Evolutionary conservation across 2,329 filamentous ascomycete genomes (phyloP).

Genomic region (Trichoderma lentiforme): DNA sequence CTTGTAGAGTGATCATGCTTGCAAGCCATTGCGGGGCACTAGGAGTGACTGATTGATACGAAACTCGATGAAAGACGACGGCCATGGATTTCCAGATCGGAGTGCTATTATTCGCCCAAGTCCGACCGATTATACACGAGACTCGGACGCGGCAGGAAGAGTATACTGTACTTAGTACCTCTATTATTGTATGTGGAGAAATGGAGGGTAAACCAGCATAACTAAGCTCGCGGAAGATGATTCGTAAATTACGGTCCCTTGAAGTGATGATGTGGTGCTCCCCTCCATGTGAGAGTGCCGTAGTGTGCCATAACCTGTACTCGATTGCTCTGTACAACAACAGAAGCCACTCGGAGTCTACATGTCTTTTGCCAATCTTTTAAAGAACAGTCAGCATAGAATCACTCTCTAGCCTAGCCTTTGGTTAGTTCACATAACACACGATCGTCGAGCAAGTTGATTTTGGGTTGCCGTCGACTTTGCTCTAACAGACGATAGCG

Average conservation of each 20-base stretch:
- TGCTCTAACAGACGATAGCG: background rate
- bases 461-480: background rate
- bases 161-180: background rate
- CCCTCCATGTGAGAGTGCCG: background rate
- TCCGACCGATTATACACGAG: background rate
- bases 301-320: background rate
- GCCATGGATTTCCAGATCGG: background rate
- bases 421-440: background rate
- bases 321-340: background rate
- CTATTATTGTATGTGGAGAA: background rate
- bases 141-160: background rate
- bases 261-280: background rate
- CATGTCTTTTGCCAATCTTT: background rate
- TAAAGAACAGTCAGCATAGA: background rate
- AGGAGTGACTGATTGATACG: background rate
- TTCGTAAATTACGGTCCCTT: background rate
- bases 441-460: background rate
- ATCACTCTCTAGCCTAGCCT: background rate
- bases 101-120: background rate
- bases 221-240: background rate
- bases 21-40: background rate
- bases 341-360: background rate
- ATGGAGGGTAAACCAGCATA: background rate
- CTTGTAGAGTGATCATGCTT: background rate
- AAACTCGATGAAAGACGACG: background rate